Evolutionary conservation across 306 rosid genomes (phyloP).

Genomic region (Fragaria iinumae): DNA sequence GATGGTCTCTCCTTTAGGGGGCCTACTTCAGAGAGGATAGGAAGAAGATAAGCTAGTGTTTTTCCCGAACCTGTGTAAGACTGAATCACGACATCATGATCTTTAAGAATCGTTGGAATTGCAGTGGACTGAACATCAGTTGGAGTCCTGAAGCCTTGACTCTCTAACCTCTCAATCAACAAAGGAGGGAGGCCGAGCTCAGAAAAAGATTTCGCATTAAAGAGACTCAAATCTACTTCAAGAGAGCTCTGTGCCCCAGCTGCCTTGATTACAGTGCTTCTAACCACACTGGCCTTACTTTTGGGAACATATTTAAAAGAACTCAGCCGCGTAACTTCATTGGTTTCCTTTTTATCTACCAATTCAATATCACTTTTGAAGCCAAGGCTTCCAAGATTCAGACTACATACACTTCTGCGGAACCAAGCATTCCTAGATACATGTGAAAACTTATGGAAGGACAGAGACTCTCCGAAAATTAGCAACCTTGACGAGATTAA

Average conservation of each 20-base stretch:
- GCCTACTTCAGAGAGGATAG: slow-evolving; percentile 66
- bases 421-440: slow-evolving; percentile 52
- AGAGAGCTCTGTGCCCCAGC: slow-evolving; percentile 27
- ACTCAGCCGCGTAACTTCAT: slow-evolving; percentile 35
- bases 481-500: slow-evolving; percentile 54
- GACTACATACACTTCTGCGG: slow-evolving; percentile 38
- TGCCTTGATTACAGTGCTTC: slow-evolving; percentile 35
- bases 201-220: slow-evolving; percentile 69
- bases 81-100: slow-evolving; percentile 81
- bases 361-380: slow-evolving; percentile 39
- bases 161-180: slow-evolving; percentile 69
- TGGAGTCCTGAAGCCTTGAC: slow-evolving; percentile 69
- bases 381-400: slow-evolving; percentile 55
- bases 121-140: slow-evolving; percentile 88
- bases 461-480: slow-evolving; percentile 57
- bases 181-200: slow-evolving; percentile 72
- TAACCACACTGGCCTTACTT: slow-evolving; percentile 41
- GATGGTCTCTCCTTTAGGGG: slow-evolving; percentile 45
- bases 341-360: slow-evolving; percentile 25
- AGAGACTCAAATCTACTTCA: slow-evolving; percentile 55
- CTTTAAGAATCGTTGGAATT: slow-evolving; percentile 68
- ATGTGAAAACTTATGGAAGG: slow-evolving; percentile 47
- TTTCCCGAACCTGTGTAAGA: slow-evolving; percentile 96
- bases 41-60: slow-evolving; percentile 85
- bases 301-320: slow-evolving; percentile 39